Percentiles rank a stretch among this genome's conserved stretches.
Conservation (phyloP, 2,329 filamentous ascomycete genomes). For the Colletotrichum filicis region DNA sequence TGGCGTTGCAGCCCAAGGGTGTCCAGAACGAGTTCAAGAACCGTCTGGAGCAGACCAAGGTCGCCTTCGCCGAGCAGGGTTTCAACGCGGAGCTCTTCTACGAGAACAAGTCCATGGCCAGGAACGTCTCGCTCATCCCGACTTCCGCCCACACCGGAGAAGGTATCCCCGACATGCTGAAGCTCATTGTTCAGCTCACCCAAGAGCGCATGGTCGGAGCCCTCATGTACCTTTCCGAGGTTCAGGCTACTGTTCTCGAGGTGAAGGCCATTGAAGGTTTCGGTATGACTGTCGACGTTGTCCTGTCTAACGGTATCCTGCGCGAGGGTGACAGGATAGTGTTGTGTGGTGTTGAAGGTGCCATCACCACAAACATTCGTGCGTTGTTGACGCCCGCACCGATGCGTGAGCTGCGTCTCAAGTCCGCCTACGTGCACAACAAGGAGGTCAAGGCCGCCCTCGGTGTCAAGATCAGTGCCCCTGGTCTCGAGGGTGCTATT, state of each 20-base stretch:
- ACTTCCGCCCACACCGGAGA: conserved; percentile 99
- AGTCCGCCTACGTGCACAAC: conserved; percentile 97
- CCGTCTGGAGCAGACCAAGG: conserved; percentile 88
- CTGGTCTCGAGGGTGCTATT: conserved; percentile 94
- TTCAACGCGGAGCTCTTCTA: conserved; percentile 98
- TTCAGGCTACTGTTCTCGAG: conserved; percentile 97
- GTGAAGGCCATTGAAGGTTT: conserved; percentile 99
- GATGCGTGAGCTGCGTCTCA: conserved; percentile 93
- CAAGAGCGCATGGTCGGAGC: conserved; percentile 98
- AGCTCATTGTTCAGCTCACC: conserved; percentile 89
- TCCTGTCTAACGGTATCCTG: conserved; percentile 94
- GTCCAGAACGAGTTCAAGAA: conserved; percentile 96
- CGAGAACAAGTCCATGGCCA: conserved; percentile 97
- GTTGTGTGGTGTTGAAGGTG: conserved; percentile 94
- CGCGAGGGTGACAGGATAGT: conserved; percentile 95
- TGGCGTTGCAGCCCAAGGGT: conserved; percentile 89
- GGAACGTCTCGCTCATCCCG: conserved; percentile 93
- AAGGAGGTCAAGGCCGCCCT: conserved; percentile 98
- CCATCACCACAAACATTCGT: conserved; percentile 94
- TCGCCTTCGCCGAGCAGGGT: conserved; percentile 94
- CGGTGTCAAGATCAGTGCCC: conserved; percentile 98
- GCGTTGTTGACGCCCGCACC: conserved; percentile 93
- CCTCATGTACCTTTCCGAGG: conserved; percentile 98
- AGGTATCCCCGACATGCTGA: conserved; percentile 98
- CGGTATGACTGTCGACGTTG: conserved; percentile 97